Evolutionary conservation across 208 protist species (phyloP).

Genomic region (Novymonas esmeraldas): DNA sequence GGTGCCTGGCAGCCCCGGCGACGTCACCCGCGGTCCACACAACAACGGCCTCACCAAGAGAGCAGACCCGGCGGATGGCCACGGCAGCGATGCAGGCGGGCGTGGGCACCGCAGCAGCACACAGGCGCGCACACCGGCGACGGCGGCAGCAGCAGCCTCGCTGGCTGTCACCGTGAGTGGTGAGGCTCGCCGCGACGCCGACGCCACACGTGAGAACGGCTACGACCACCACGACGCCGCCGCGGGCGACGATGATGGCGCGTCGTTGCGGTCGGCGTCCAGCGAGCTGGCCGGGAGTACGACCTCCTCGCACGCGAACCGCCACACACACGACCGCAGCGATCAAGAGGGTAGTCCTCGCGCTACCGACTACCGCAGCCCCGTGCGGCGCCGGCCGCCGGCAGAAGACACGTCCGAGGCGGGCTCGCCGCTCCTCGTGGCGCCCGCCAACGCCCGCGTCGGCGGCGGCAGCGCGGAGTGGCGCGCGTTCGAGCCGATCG

Average conservation of each 20-base stretch:
- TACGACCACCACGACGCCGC: not conserved
- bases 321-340: not conserved
- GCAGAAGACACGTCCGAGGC: constrained; percentile 7
- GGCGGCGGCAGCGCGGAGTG: constrained; percentile 9
- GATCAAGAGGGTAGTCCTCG: constrained; percentile 16
- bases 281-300: not conserved
- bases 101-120: not conserved
- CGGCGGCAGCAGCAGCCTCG: no score
- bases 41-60: no score
- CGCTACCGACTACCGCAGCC: constrained; percentile 30
- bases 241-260: no score
- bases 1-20: not conserved
- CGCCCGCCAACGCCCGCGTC: not conserved
- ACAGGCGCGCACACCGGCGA: no score
- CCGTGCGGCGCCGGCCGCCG: constrained; percentile 20
- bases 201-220: not conserved
- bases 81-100: not conserved
- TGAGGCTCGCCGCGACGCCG: no score
- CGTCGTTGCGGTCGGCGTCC: not conserved
- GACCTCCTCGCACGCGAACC: not conserved
- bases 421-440: constrained; percentile 1
- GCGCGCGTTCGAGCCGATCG: not conserved
- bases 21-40: no score
- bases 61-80: no score
- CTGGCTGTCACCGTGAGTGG: not conserved